Evolutionary conservation across 768 basidiomycete species (phyloP).

Genomic region (Suillus luteus): DNA sequence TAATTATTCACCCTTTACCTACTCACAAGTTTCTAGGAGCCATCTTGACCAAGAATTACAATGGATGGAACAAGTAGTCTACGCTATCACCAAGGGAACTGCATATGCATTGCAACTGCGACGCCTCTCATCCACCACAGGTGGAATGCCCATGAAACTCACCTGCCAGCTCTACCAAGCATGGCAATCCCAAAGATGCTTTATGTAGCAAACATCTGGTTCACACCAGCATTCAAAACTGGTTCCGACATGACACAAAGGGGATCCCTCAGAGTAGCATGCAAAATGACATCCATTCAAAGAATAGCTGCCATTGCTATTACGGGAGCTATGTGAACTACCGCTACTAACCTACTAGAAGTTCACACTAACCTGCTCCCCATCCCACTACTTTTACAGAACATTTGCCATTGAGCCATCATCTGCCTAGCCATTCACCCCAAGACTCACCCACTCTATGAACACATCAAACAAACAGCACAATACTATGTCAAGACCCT

Average conservation of each 20-base stretch:
- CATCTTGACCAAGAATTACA: too few species aligned
- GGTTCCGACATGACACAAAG: background rate
- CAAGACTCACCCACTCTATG: background rate
- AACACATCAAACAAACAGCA: background rate
- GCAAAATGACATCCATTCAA: background rate
- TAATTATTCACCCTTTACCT: too few species aligned
- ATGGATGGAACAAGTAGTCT: too few species aligned
- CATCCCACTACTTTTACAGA: slow-evolving; percentile 11
- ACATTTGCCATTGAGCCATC: slow-evolving; percentile 5
- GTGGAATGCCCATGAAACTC: too few species aligned
- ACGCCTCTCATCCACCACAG: too few species aligned
- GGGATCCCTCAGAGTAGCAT: slow-evolving; percentile 10
- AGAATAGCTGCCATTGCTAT: slow-evolving; percentile 11
- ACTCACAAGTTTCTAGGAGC: too few species aligned
- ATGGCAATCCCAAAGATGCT: slow-evolving; percentile 9
- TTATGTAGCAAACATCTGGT: slow-evolving; percentile 23
- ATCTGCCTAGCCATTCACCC: slow-evolving; percentile 19
- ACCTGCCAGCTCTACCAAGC: too few species aligned
- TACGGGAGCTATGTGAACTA: slow-evolving; percentile 18
- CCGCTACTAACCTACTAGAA: slow-evolving; percentile 22
- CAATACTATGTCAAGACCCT: background rate
- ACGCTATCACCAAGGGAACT: too few species aligned
- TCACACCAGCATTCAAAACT: slow-evolving; percentile 16
- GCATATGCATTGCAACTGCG: too few species aligned
- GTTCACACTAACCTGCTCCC: slow-evolving; percentile 24